These are phyloP conservation scores for Purshia tridentata DNA, from an alignment of 306 rosid species.

Conservation along the genomic window DNA sequence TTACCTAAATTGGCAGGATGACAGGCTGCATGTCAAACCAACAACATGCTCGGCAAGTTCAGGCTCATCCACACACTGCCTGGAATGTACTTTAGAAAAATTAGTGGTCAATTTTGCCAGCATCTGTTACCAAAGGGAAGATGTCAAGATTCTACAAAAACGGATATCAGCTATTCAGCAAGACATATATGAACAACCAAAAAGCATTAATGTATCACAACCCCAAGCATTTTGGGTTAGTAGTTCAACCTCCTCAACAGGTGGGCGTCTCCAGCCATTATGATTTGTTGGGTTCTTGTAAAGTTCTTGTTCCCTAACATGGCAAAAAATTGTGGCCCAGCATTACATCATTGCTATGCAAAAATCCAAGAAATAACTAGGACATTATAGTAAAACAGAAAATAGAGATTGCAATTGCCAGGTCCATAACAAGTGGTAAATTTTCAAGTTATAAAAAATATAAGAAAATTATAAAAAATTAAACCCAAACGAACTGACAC, in stretches of 20 bases:
- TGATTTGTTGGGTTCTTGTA: slow-evolving; percentile 69
- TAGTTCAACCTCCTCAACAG: slow-evolving; percentile 79
- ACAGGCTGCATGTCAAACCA: slow-evolving; percentile 84
- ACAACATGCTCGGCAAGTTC: slow-evolving; percentile 92
- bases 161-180: neutral
- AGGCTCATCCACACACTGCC: slow-evolving; percentile 92
- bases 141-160: slow-evolving; percentile 21
- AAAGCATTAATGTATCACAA: slow-evolving; percentile 10
- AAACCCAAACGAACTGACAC: neutral
- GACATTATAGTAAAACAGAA: neutral
- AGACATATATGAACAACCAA: slow-evolving; percentile 6
- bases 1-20: slow-evolving; percentile 94
- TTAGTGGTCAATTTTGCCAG: slow-evolving; percentile 74
- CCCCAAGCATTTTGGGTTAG: slow-evolving; percentile 24
- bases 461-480: neutral
- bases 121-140: slow-evolving; percentile 41
- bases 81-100: slow-evolving; percentile 71
- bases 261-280: slow-evolving; percentile 76
- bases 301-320: slow-evolving; percentile 69
- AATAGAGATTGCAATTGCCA: neutral
- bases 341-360: slow-evolving; percentile 6
- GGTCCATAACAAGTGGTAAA: neutral
- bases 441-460: neutral
- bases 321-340: slow-evolving; percentile 20
- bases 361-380: neutral